Percentiles rank a stretch among this genome's conserved stretches.
These are phyloP conservation scores for Coffea eugenioides DNA, from an alignment of 257 asterid genomes.

Conservation along the genomic window DNA sequence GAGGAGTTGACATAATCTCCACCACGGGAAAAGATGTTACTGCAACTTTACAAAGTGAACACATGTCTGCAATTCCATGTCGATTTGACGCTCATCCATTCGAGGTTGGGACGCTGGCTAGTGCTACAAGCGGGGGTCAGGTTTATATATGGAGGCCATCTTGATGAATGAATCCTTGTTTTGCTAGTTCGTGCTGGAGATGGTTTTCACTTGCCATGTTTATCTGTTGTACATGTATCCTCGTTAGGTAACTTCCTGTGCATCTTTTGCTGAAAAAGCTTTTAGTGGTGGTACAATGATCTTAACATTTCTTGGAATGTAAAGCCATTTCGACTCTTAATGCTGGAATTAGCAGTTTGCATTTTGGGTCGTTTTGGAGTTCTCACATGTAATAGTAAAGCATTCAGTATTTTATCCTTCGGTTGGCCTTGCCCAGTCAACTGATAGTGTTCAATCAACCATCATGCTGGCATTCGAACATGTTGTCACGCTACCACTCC, in stretches of 20 bases:
- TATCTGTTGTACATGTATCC: background rate
- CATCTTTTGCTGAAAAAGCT: background rate
- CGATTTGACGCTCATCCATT: conserved; percentile 32
- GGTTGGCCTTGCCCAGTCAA: background rate
- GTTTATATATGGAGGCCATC: conserved; percentile 62
- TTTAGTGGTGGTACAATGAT: background rate
- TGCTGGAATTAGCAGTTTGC: background rate
- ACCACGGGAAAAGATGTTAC: conserved; percentile 31
- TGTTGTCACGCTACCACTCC: no score
- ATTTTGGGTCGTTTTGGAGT: background rate
- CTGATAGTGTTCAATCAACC: no score
- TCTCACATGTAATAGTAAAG: background rate
- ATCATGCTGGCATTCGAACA: no score
- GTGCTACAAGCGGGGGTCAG: conserved; percentile 78
- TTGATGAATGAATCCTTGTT: background rate
- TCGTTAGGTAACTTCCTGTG: background rate
- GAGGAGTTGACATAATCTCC: conserved; percentile 68
- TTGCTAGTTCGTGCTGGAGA: background rate
- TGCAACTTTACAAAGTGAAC: conserved; percentile 62
- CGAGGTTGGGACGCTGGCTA: conserved; percentile 69
- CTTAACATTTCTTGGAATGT: background rate
- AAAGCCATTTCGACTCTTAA: background rate
- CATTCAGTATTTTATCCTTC: background rate
- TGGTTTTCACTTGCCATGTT: conserved; percentile 2
- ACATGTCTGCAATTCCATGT: conserved; percentile 63